These are phyloP conservation scores for Trichoderma afroharzianum DNA, from an alignment of 2,329 filamentous ascomycete genomes.

Conservation along the genomic window DNA sequence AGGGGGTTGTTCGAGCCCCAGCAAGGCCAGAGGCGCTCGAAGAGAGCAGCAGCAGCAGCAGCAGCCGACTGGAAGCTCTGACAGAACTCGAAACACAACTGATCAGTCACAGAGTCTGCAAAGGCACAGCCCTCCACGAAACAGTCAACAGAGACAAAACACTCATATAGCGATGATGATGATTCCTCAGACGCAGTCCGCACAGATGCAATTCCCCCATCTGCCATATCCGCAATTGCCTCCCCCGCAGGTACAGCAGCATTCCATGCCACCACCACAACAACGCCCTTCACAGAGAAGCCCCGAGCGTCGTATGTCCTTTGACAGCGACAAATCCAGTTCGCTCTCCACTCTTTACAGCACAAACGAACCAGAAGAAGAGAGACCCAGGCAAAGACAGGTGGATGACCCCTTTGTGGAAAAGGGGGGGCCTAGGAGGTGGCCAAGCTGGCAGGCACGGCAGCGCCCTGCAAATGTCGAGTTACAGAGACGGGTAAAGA, in stretches of 20 bases:
- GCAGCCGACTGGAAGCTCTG: not conserved
- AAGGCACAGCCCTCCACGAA: not conserved
- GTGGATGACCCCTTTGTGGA: constrained; percentile 34
- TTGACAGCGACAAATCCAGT: constrained; percentile 47
- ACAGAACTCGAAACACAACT: constrained; percentile 8
- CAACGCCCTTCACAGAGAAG: constrained; percentile 17
- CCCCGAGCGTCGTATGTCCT: constrained; percentile 29
- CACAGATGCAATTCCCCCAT: not conserved
- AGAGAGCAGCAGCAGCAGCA: constrained; percentile 22
- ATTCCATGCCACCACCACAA: not conserved
- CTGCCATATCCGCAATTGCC: constrained; percentile 2
- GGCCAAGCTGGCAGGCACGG: constrained; percentile 3
- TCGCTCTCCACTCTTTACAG: constrained; percentile 56
- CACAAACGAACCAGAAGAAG: constrained; percentile 46
- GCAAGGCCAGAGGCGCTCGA: constrained; percentile 31
- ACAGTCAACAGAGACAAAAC: constrained; percentile 15
- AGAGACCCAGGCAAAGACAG: constrained; percentile 18
- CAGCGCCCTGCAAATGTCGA: not conserved
- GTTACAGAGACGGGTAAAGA: not conserved
- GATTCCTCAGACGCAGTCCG: not conserved
- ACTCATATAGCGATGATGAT: not conserved
- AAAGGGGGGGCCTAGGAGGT: not conserved
- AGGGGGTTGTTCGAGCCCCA: constrained; percentile 43
- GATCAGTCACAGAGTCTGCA: constrained; percentile 14
- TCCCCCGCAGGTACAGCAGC: not conserved